Base-by-base conservation (phyloP, 1,139 yeast species). In the Hyphopichia burtonii region DNA sequence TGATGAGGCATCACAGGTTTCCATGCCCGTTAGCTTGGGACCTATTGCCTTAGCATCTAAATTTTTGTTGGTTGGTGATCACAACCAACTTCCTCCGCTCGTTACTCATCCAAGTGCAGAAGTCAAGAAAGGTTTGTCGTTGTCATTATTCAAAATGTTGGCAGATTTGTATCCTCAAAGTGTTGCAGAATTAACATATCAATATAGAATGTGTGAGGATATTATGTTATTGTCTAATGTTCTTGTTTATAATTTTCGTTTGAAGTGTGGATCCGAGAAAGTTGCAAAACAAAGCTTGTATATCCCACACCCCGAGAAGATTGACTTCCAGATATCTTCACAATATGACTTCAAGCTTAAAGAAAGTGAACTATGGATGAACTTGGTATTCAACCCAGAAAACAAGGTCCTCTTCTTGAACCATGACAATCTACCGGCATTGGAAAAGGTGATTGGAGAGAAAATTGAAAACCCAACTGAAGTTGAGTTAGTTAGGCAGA, bases 1-100 rank as follows among this genome's bases (percentile, higher is more conserved):
- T 37, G 99, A 93, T 59, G 99, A 93, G 59, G 98, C 99, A 0
- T 90, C 98, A 0, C 99, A 93, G 56, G 88, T 91, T 0, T 83
- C 97, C 0, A 71, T 93, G 69, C 99, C 99, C 0, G 76, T 88
- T 4, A 86, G 95, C 52, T 62, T 93, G 23, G 99, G 99, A 0
- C 98, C 99, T 0, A 60, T 93, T 36, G 64, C 91, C 30, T 79
- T 78, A 47, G 84, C 93, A 30, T 83, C 86, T 36, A 86, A 78
- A 59, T 93, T 93, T 56, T 74, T 94, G 1, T 71, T 93, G 45
- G 98, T 94, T 10, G 99, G 99, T 5, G 99, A 94, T 58, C 98
- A 93, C 58, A 80, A 78, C 50, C 99, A 94, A 59, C 68, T 94
- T 27, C 95, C 96, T 2, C 97, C 98, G 1, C 65, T 91, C 43